Evolutionary conservation across 1,284 basidiomycete species (phyloP).

Genomic region (Cutaneotrichosporon arboriforme): DNA sequence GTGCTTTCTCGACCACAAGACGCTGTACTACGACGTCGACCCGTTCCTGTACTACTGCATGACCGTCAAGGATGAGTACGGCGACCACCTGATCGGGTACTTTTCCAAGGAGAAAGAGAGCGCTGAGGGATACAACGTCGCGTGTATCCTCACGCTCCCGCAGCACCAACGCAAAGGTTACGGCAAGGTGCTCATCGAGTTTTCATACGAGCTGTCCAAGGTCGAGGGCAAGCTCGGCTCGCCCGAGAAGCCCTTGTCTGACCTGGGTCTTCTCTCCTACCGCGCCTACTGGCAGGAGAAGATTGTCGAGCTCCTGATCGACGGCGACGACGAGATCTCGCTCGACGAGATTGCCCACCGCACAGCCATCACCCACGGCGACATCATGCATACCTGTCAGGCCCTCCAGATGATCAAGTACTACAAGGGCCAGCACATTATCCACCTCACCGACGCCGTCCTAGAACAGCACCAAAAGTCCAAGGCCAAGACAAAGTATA

Average conservation of each 20-base stretch:
- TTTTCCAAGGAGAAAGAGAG: slow-evolving; percentile 99
- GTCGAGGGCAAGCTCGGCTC: slow-evolving; percentile 92
- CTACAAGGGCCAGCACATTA: slow-evolving; percentile 90
- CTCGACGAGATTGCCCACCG: slow-evolving; percentile 97
- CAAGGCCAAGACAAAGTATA: slow-evolving; percentile 68
- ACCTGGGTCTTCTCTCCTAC: slow-evolving; percentile 88
- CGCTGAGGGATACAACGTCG: slow-evolving; percentile 96
- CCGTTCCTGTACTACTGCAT: slow-evolving; percentile 99
- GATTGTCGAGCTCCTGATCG: slow-evolving; percentile 84
- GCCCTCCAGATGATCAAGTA: slow-evolving; percentile 93
- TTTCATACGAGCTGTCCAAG: slow-evolving; percentile 96
- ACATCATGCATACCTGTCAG: slow-evolving; percentile 98
- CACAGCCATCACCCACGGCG: slow-evolving; percentile 93
- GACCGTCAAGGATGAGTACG: slow-evolving; percentile 83
- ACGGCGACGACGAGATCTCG: slow-evolving; percentile 65
- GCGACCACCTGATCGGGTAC: slow-evolving; percentile 94
- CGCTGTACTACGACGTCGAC: slow-evolving; percentile 98
- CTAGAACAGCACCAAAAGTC: slow-evolving; percentile 85
- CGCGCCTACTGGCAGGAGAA: slow-evolving; percentile 97
- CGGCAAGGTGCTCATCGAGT: slow-evolving; percentile 93
- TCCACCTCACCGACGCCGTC: slow-evolving; percentile 84
- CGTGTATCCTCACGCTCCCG: slow-evolving; percentile 95
- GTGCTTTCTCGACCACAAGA: slow-evolving; percentile 99
- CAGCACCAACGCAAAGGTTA: slow-evolving; percentile 96
- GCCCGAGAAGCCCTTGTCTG: slow-evolving; percentile 95